Percentiles rank a stretch among this genome's conserved stretches.
Evolutionary conservation across 495 filamentous ascomycete species (phyloP).

Genomic region (Rostrohypoxylon terebratum): DNA sequence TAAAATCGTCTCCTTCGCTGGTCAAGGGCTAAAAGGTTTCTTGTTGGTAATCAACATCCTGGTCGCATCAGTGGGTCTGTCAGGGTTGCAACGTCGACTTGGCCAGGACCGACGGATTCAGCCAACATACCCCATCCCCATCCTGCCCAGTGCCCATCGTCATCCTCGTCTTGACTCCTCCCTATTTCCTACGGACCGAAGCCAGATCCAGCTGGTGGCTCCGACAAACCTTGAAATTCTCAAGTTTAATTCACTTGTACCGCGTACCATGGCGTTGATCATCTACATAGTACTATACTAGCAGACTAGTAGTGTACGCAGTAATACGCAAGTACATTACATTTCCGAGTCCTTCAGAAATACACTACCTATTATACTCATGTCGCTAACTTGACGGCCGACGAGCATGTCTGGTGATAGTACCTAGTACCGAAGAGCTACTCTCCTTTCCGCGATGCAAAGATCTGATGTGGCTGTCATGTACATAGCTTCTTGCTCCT

Average conservation of each 20-base stretch:
- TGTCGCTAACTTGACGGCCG: slow-evolving; percentile 9
- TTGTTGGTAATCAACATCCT: slow-evolving; percentile 51
- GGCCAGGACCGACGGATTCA: slow-evolving; percentile 47
- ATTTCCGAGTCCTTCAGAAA: slow-evolving; percentile 16
- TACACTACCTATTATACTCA: slow-evolving; percentile 9
- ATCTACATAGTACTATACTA: not conserved
- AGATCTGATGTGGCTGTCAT: slow-evolving; percentile 21
- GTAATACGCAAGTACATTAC: too few relatives aligned
- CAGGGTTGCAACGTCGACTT: slow-evolving; percentile 46
- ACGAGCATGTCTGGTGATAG: not conserved
- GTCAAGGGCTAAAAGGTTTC: slow-evolving; percentile 46
- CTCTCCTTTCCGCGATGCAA: slow-evolving; percentile 10
- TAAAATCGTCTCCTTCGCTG: slow-evolving; percentile 40
- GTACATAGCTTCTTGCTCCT: slow-evolving; percentile 32
- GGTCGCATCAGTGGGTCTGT: slow-evolving; percentile 41
- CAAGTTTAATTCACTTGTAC: slow-evolving; percentile 27
- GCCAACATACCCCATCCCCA: slow-evolving; percentile 46
- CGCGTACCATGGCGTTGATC: slow-evolving; percentile 22
- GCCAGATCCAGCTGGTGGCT: slow-evolving; percentile 45
- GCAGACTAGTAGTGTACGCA: too few relatives aligned
- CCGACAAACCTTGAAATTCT: slow-evolving; percentile 38
- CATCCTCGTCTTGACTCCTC: slow-evolving; percentile 44
- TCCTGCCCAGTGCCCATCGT: slow-evolving; percentile 39
- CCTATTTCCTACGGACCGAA: slow-evolving; percentile 45
- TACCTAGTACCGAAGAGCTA: slow-evolving; percentile 9